Base-by-base conservation (phyloP, 345 rosid genomes). In the Rhodomyrtus tomentosa region DNA sequence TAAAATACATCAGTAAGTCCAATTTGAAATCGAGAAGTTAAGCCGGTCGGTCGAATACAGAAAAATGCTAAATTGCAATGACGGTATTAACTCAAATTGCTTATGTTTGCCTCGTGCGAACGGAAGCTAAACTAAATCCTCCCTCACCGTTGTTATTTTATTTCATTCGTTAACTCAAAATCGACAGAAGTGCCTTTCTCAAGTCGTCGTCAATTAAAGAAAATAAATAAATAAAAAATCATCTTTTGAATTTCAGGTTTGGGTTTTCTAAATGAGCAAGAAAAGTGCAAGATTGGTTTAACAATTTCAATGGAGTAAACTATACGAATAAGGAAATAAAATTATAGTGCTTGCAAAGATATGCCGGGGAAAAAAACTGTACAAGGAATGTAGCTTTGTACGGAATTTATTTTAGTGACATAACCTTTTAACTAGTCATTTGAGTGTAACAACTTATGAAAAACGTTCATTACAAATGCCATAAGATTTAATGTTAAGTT, bases 1-100 rank as follows among this genome's bases (percentile, higher is more conserved):
- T 9, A 2, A 9, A 5, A 2, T 18, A 18, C 20, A 36, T 68
- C 1, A 6, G 4, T 2, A 0, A 5, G 6, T 8, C 45, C 3
- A 20, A 32, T 68, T 18, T 0, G 1, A 16, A 36, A 11, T 32
- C 20, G 24, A 36, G 18, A 20, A 32, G 76, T 36, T 20, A 9
- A 68, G 25, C 18, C 0, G 0, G 0, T 2, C 36, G 0, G 3
- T 36, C 0, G 3, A 36, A 4, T 7, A 4, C 0, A 18, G 6
- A 36, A 32, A 36, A 36, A 18, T 16, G 20, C 53, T 5, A 51
- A 51, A 51, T 51, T 14, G 53, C 53, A 51, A 2, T 5, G 18
- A 49, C 3, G 3, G 18, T 9, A 6, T 16, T 36, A 32, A 36
- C 25, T 68, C 32, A 9, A 32, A 18, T 68, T 68, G 76, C 7